Conservation (phyloP, 108 stramenopile species). For the Nitzschia inconspicua region DNA sequence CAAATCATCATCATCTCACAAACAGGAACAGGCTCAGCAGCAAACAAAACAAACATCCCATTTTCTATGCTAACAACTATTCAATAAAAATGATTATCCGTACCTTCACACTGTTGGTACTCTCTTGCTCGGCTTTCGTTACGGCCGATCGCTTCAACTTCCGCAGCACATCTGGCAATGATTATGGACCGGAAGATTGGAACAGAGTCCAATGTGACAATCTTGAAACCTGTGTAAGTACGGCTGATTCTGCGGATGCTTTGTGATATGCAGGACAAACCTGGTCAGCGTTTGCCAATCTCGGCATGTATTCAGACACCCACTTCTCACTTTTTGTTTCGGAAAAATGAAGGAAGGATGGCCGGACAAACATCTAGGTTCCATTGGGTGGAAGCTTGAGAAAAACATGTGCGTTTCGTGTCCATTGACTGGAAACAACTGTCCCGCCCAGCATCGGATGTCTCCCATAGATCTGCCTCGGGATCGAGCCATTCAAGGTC, state of each 20-base stretch:
- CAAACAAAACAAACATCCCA: no score
- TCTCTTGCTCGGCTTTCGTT: no score
- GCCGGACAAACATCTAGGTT: conserved; percentile 32
- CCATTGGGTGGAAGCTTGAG: conserved; percentile 24
- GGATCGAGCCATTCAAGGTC: conserved; percentile 35
- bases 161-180: conserved; percentile 16
- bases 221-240: conserved; percentile 42
- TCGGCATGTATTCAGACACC: background rate
- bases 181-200: conserved; percentile 53
- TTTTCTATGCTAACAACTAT: no score
- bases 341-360: conserved; percentile 32
- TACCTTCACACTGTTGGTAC: no score
- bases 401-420: conserved; percentile 43
- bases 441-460: conserved; percentile 31
- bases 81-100: no score
- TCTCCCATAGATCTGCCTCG: conserved; percentile 64
- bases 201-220: conserved; percentile 34
- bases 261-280: background rate
- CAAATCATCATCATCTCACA: no score
- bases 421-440: conserved; percentile 25
- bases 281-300: background rate
- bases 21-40: no score
- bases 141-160: conserved; percentile 36
- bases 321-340: background rate
- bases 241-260: background rate